Evolutionary conservation across 306 rosid genomes (phyloP).

Genomic region (Clitoria ternatea): DNA sequence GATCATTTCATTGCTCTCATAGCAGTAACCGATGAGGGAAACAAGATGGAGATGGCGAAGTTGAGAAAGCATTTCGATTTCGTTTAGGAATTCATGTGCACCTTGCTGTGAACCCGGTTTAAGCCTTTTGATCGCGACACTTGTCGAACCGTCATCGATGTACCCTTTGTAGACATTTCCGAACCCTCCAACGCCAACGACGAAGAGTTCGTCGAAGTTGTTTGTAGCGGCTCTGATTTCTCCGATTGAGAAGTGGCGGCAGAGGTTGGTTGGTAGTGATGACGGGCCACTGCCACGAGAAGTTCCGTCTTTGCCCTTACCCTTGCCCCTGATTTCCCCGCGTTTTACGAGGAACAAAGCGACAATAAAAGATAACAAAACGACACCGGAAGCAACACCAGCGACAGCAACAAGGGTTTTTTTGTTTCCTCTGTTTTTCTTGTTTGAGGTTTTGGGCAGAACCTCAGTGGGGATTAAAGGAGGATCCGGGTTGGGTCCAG

Average conservation of each 20-base stretch:
- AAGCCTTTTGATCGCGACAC: neutral
- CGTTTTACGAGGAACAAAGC: neutral
- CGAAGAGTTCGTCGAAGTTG: slow-evolving; percentile 10
- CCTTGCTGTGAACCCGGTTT: slow-evolving; percentile 26
- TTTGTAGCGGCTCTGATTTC: slow-evolving; percentile 27
- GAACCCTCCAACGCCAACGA: slow-evolving; percentile 15
- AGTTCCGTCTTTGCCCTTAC: neutral
- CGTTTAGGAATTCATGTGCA: slow-evolving; percentile 33
- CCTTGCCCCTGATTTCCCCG: neutral
- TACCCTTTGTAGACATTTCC: neutral
- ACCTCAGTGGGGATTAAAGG: neutral
- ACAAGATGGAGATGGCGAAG: slow-evolving; percentile 39
- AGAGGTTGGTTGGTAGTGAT: neutral
- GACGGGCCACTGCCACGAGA: neutral
- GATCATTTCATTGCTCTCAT: slow-evolving; percentile 15
- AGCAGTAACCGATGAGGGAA: slow-evolving; percentile 36
- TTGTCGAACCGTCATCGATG: neutral
- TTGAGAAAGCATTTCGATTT: slow-evolving; percentile 48
- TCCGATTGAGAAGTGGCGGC: slow-evolving; percentile 20
- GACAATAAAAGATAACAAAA: neutral
- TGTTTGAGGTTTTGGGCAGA: neutral
- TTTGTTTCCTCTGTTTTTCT: neutral
- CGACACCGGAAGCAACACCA: neutral
- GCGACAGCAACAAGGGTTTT: neutral
- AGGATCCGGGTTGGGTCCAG: neutral